A percentile compares a stretch with the other conserved stretches of the same genome.
phyloP scores from a whole-genome alignment of 2,329 filamentous ascomycete genomes.

The Monilinia laxa region DNA sequence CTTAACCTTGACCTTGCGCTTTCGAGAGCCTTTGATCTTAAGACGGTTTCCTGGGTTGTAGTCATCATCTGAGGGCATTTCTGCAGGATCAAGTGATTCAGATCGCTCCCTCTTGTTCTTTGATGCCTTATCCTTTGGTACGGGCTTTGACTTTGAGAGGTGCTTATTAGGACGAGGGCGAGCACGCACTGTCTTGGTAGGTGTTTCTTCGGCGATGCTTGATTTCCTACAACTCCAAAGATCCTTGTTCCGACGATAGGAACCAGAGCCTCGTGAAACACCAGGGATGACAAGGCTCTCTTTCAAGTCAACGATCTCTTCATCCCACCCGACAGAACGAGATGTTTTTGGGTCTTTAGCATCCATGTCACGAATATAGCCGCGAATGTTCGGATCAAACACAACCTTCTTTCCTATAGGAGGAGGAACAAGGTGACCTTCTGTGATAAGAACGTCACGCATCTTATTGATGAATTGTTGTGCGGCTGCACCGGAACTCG shows the following conservation, averaged over 20 bases:
- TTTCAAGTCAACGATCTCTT: conserved; percentile 30
- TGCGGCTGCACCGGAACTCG: conserved; percentile 31
- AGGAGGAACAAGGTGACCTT: conserved; percentile 40
- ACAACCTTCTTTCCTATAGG: conserved; percentile 28
- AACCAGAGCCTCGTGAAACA: conserved; percentile 35
- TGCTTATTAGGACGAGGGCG: neutral
- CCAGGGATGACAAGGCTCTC: conserved; percentile 29
- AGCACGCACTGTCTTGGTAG: neutral
- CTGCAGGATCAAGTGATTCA: conserved; percentile 13
- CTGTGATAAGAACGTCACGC: conserved; percentile 31
- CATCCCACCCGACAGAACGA: conserved; percentile 31
- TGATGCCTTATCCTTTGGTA: neutral
- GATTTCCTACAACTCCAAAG: conserved; percentile 4
- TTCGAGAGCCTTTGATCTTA: conserved; percentile 17
- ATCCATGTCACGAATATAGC: conserved; percentile 33
- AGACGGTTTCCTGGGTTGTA: conserved; percentile 19
- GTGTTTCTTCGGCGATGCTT: conserved; percentile 9
- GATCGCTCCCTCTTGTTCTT: conserved; percentile 14
- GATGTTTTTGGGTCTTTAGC: conserved; percentile 17
- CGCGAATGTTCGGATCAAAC: conserved; percentile 29
- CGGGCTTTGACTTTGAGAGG: neutral
- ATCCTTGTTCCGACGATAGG: conserved; percentile 27
- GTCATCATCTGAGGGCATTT: conserved; percentile 25
- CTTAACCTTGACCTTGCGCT: conserved; percentile 18
- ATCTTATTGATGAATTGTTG: conserved; percentile 35